These are phyloP conservation scores for Didymella lethalis DNA, from an alignment of 2,329 filamentous ascomycete genomes.

Conservation along the genomic window DNA sequence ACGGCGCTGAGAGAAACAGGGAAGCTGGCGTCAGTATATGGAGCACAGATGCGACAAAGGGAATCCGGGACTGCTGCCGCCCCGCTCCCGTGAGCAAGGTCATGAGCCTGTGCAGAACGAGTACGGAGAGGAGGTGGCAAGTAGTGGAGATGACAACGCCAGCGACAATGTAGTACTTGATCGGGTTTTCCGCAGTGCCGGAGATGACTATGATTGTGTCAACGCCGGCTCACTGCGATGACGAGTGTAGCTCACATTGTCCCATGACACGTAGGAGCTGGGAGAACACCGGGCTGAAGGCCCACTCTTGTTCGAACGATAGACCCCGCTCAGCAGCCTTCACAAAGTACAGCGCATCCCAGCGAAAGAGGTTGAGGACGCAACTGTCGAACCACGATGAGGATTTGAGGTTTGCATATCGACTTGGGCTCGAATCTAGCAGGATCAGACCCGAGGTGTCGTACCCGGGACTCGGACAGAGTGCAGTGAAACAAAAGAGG, in stretches of 20 bases:
- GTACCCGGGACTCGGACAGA: constrained; percentile 70
- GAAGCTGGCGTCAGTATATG: constrained; percentile 89
- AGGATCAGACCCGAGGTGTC: constrained; percentile 76
- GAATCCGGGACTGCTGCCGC: constrained; percentile 53
- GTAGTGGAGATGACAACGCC: constrained; percentile 73
- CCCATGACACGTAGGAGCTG: constrained; percentile 53
- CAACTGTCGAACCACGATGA: constrained; percentile 48
- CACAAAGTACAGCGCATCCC: constrained; percentile 83
- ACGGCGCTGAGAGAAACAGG: constrained; percentile 86
- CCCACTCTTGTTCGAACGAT: constrained; percentile 84
- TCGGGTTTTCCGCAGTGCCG: constrained; percentile 14
- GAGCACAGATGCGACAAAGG: constrained; percentile 74
- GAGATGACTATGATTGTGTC: constrained; percentile 49
- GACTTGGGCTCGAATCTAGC: constrained; percentile 44
- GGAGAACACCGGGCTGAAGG: constrained; percentile 71
- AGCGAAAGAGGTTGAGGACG: constrained; percentile 70
- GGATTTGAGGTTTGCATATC: constrained; percentile 29
- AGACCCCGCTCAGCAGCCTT: constrained; percentile 70
- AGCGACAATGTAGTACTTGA: constrained; percentile 55
- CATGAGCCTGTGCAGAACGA: constrained; percentile 75
- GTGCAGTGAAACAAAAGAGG: constrained; percentile 67
- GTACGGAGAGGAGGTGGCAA: constrained; percentile 78
- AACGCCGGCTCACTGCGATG: constrained; percentile 24
- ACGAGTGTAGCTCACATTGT: constrained; percentile 49
- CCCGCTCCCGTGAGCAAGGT: constrained; percentile 55